A percentile compares a stretch with the other conserved stretches of the same genome.
Evolutionary conservation across 2,329 filamentous ascomycete genomes (phyloP).

Genomic region (Apiospora pterosperma): DNA sequence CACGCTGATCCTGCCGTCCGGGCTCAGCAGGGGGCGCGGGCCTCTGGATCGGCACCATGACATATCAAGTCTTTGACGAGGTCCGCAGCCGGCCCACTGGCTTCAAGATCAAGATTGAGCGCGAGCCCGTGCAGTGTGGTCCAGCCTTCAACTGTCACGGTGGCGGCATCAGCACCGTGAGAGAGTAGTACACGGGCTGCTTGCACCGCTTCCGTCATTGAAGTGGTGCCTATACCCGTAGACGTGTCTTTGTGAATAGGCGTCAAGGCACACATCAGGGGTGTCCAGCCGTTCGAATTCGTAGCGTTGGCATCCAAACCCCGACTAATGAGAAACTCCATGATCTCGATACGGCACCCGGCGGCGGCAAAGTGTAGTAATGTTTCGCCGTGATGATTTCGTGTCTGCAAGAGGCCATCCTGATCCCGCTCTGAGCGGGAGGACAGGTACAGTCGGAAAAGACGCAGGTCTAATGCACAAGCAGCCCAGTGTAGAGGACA

Average conservation of each 20-base stretch:
- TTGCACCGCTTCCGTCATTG: background rate
- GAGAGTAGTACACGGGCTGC: background rate
- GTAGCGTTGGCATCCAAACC: background rate
- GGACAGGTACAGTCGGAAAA: background rate
- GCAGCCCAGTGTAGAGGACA: background rate
- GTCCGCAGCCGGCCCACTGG: background rate
- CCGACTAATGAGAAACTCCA: background rate
- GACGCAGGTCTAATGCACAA: background rate
- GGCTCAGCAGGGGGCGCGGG: background rate
- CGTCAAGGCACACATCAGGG: background rate
- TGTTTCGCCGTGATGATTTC: background rate
- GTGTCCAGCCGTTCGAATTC: background rate
- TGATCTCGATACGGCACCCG: background rate
- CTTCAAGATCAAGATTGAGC: background rate
- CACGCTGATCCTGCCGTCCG: background rate
- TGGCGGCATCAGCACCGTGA: background rate
- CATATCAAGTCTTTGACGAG: background rate
- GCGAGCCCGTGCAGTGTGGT: background rate
- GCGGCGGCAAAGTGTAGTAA: slow-evolving; percentile 1
- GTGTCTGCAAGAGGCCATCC: background rate
- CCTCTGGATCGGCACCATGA: background rate
- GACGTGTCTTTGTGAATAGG: background rate
- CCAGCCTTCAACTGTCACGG: background rate
- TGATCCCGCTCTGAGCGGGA: background rate
- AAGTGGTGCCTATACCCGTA: background rate